Evolutionary conservation across 176 grass and related monocot genomes (phyloP).

Genomic region (Aegilops longissima): DNA sequence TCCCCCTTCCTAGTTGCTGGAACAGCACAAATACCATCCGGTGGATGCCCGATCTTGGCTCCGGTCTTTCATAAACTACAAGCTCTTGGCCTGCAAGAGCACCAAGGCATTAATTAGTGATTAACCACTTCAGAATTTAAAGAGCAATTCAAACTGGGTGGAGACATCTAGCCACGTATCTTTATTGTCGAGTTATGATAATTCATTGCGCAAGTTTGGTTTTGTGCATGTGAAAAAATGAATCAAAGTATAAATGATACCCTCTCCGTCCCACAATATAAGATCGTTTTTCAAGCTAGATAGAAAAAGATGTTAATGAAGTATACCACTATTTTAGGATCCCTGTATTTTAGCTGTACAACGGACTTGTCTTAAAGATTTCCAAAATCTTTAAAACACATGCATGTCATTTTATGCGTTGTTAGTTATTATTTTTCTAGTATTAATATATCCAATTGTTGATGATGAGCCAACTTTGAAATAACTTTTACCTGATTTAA

Average conservation of each 20-base stretch:
- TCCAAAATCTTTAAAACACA: too few relatives aligned
- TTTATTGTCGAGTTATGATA: not conserved
- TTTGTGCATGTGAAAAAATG: not conserved
- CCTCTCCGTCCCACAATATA: too few relatives aligned
- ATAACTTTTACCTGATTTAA: not conserved
- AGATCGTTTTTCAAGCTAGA: too few relatives aligned
- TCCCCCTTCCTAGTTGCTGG: slow-evolving; percentile 48
- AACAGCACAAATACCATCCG: slow-evolving; percentile 61
- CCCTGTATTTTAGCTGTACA: not conserved
- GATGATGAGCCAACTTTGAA: not conserved
- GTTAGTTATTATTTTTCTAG: too few relatives aligned
- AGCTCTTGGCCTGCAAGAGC: slow-evolving; percentile 52
- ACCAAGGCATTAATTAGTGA: not conserved
- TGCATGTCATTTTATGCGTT: too few relatives aligned
- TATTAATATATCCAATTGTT: not conserved
- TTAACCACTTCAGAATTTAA: not conserved
- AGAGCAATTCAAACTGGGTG: not conserved
- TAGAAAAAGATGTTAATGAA: not conserved
- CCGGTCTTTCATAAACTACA: slow-evolving; percentile 54
- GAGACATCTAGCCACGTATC: not conserved
- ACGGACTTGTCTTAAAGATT: not conserved
- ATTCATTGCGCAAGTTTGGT: not conserved
- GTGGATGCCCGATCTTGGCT: slow-evolving; percentile 73
- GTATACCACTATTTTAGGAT: not conserved
- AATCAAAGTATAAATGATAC: not conserved